These are phyloP conservation scores for Smittium mucronatum DNA, from an alignment of 371 early-diverging fungal genomes.

Conservation along the genomic window DNA sequence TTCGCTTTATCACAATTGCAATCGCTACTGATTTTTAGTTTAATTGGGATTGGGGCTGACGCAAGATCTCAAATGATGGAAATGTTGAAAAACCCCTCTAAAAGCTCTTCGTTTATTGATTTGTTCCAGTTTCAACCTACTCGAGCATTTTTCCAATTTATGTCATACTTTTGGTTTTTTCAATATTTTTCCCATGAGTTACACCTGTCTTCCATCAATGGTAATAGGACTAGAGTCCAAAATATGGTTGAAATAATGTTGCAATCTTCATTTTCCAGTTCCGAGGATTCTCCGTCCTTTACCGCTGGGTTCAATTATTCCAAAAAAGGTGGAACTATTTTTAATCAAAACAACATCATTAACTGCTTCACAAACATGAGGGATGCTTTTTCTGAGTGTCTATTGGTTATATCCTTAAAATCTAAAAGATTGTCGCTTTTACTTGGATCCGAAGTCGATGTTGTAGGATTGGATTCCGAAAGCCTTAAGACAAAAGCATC, in stretches of 20 bases:
- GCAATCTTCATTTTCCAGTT: background rate
- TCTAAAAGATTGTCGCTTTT: background rate
- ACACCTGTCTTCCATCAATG: background rate
- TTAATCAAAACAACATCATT: background rate
- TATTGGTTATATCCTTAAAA: background rate
- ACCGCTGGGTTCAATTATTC: background rate
- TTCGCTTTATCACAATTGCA: slow-evolving; percentile 53
- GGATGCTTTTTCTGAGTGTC: background rate
- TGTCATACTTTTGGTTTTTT: slow-evolving; percentile 1
- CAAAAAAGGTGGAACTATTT: background rate
- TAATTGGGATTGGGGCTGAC: background rate
- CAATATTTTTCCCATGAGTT: slow-evolving; percentile 1
- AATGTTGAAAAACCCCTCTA: background rate
- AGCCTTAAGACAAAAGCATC: background rate
- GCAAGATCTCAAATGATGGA: background rate
- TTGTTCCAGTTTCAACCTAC: background rate
- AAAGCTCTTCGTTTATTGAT: too few relatives aligned
- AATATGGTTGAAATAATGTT: background rate
- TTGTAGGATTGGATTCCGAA: background rate
- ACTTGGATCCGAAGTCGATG: background rate
- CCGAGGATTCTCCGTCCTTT: background rate
- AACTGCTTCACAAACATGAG: background rate
- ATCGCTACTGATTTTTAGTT: background rate
- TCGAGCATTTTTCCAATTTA: background rate
- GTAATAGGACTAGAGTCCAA: slow-evolving; percentile 2